Evolutionary conservation across 306 rosid species (phyloP), one percentile per base, ranked within the genome.

Genomic region (Medicago lupulina): DNA sequence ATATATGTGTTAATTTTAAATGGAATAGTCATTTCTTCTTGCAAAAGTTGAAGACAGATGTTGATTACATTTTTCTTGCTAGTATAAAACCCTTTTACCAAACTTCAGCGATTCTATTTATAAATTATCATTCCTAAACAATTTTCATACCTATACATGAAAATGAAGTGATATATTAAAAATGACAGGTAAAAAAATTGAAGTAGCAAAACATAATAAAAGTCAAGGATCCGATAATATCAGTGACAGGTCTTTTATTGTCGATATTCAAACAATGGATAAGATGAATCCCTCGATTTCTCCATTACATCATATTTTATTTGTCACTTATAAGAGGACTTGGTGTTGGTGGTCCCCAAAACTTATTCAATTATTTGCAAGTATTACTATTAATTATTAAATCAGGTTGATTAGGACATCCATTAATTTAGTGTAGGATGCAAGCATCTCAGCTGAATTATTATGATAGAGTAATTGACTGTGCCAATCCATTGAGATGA

Each of bases 241-340:
- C 69, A 17, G 14, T 1, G 49, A 57, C 21, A 17, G 8, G 6
- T 3, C 2, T 11, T 64, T 2, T n/a, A 5, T 21, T 68, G 41
- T 67, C 34, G 1, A 72, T n/a, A 23, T 74, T 80, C 80, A 74
- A 80, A 47, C 18, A 12, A 23, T 0, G 11, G 80, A 80, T 80
- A 62, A 61, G 70, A 51, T 69, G 8, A 54, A 60, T 13, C 18
- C 41, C 39, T 16, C 40, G 0, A 1, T 39, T 4, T 67, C 41
- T 39, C 18, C 34, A 25, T 81, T 71, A 51, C 34, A 3, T 36
- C 21, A 2, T 55, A 55, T 53, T 36, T 31, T 44, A 44, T 28
- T 50, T 76, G 14, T 31, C 25, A 18, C 13, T 11, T 34, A 34
- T 16, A 61, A 75, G 39, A 63, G 69, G 41, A 28, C 67, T 3